phyloP scores from a whole-genome alignment of 2,329 filamentous ascomycete species.

The Aspergillus melleus region DNA sequence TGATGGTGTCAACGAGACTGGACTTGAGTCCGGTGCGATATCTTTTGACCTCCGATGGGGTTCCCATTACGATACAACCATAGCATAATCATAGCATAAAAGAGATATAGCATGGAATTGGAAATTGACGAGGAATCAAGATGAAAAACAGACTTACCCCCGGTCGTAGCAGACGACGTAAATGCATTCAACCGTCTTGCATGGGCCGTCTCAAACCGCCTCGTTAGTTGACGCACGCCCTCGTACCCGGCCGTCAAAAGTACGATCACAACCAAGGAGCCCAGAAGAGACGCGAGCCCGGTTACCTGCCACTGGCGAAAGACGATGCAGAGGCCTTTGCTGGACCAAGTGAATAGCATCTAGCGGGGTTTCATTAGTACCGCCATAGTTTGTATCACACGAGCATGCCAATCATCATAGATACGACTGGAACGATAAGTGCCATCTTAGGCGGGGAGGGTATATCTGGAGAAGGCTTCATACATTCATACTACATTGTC shows the following conservation, averaged over 20 bases:
- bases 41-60: background rate
- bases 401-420: background rate
- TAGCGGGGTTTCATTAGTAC: conserved; percentile 38
- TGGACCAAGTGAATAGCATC: conserved; percentile 99
- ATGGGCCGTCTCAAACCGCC: conserved; percentile 68
- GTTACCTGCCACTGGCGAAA: conserved; percentile 89
- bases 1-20: conserved; percentile 25
- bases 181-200: conserved; percentile 52
- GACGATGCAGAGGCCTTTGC: conserved; percentile 90
- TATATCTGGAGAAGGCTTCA: background rate
- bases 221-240: conserved; percentile 72
- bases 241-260: conserved; percentile 91
- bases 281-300: conserved; percentile 69
- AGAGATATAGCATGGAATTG: conserved; percentile 5
- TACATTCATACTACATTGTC: conserved; percentile 89
- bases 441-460: background rate
- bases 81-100: conserved; percentile 10
- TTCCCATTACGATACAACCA: conserved; percentile 4
- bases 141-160: conserved; percentile 32
- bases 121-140: background rate
- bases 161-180: conserved; percentile 32
- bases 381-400: background rate
- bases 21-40: background rate
- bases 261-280: conserved; percentile 80
- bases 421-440: background rate